phyloP scores from a whole-genome alignment of 2,329 filamentous ascomycete species.

The Sporothrix globosa region DNA sequence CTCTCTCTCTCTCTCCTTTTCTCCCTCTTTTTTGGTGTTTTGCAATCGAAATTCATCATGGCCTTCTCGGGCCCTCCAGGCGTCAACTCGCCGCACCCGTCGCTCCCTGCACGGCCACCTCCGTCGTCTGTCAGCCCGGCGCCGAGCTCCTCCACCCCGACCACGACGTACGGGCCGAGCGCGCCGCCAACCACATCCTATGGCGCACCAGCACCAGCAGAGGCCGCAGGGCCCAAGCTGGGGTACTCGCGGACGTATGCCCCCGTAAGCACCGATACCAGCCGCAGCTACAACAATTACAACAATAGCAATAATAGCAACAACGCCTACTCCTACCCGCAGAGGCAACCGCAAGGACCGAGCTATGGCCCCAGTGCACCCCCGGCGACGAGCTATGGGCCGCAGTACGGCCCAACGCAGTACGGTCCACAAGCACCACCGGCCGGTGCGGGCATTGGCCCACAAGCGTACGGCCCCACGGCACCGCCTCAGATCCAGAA shows the following conservation, averaged over 20 bases:
- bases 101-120: slow-evolving; percentile 38
- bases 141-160: background rate
- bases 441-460: slow-evolving; percentile 20
- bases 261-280: slow-evolving; percentile 44
- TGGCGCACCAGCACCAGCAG: slow-evolving; percentile 13
- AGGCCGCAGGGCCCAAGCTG: slow-evolving; percentile 40
- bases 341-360: background rate
- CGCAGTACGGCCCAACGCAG: slow-evolving; percentile 23
- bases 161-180: slow-evolving; percentile 31
- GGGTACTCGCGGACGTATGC: slow-evolving; percentile 41
- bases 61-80: slow-evolving; percentile 39
- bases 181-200: background rate
- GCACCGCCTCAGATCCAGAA: slow-evolving; percentile 71
- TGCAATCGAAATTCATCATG: slow-evolving; percentile 37
- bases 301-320: slow-evolving; percentile 29
- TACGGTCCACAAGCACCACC: slow-evolving; percentile 25
- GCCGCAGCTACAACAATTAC: slow-evolving; percentile 33
- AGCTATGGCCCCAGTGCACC: slow-evolving; percentile 27
- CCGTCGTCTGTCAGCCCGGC: slow-evolving; percentile 18
- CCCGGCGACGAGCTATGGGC: slow-evolving; percentile 40
- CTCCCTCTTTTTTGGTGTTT: background rate
- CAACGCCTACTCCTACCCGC: slow-evolving; percentile 36
- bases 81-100: slow-evolving; percentile 37
- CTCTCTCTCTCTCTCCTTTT: background rate
- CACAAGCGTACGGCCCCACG: slow-evolving; percentile 45